Evolutionary conservation across 306 rosid species (phyloP).

Genomic region (Dryas alaskensis): DNA sequence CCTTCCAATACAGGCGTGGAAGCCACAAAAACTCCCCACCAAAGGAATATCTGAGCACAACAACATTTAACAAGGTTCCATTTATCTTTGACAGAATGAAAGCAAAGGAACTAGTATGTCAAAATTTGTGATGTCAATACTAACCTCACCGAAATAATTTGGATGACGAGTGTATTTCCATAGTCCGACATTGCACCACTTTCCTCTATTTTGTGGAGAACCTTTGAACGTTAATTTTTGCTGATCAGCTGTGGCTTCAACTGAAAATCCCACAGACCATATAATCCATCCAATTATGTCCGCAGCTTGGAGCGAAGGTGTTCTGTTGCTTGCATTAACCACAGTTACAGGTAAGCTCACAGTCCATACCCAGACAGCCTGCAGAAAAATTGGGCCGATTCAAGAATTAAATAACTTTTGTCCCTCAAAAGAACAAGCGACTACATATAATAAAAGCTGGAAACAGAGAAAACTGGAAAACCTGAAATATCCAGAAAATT

Average conservation of each 20-base stretch:
- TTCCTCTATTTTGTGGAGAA: constrained; percentile 62
- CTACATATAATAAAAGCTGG: background rate
- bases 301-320: constrained; percentile 52
- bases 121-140: constrained; percentile 22
- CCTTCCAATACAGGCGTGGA: constrained; percentile 67
- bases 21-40: constrained; percentile 98
- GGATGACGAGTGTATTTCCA: constrained; percentile 98
- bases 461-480: constrained; percentile 27
- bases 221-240: constrained; percentile 70
- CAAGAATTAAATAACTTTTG: background rate
- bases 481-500: constrained; percentile 96
- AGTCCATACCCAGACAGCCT: constrained; percentile 99
- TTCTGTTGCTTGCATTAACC: constrained; percentile 70
- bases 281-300: constrained; percentile 86
- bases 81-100: constrained; percentile 14
- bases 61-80: constrained; percentile 24
- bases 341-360: constrained; percentile 91
- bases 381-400: constrained; percentile 17
- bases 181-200: constrained; percentile 81
- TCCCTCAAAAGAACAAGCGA: background rate
- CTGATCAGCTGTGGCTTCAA: constrained; percentile 87
- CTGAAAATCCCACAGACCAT: constrained; percentile 66
- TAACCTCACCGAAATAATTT: constrained; percentile 94
- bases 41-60: constrained; percentile 65
- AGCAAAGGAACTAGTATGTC: background rate